phyloP scores from a whole-genome alignment of 139 green algal species.

The Coelastrella sp. region DNA sequence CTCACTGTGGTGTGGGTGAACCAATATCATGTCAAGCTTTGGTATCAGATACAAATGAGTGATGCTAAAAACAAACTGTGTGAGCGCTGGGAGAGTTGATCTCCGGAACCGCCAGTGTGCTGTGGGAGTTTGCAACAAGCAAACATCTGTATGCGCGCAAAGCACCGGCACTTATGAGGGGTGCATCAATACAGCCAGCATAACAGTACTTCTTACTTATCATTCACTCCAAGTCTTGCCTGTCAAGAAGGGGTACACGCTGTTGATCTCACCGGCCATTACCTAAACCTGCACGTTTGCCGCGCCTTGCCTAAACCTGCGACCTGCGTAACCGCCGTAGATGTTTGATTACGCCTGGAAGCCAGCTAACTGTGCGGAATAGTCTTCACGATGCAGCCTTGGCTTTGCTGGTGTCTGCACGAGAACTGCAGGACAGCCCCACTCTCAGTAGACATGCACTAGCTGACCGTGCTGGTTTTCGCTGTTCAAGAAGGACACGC shows the following conservation, averaged over 20 bases:
- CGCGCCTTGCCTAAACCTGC: neutral
- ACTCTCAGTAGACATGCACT: no score
- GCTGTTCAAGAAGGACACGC: no score
- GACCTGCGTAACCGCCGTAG: neutral
- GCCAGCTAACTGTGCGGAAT: no score
- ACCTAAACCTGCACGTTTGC: neutral
- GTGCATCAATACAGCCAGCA: neutral
- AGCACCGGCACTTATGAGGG: neutral
- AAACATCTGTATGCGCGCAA: neutral
- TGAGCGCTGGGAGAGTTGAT: neutral
- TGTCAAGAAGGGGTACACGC: no score
- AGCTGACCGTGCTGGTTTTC: no score
- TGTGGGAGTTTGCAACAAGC: neutral
- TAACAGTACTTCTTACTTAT: no score
- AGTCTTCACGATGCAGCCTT: no score
- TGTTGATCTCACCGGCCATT: neutral
- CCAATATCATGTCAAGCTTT: neutral
- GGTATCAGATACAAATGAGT: neutral
- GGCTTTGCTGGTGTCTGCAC: no score
- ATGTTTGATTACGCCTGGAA: neutral
- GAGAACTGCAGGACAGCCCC: no score
- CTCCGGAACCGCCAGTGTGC: neutral
- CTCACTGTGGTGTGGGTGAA: neutral
- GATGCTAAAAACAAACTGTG: neutral
- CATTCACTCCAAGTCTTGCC: no score